These are phyloP conservation scores for Alternaria brassicicola DNA, from an alignment of 2,329 filamentous ascomycete species.

Conservation along the genomic window DNA sequence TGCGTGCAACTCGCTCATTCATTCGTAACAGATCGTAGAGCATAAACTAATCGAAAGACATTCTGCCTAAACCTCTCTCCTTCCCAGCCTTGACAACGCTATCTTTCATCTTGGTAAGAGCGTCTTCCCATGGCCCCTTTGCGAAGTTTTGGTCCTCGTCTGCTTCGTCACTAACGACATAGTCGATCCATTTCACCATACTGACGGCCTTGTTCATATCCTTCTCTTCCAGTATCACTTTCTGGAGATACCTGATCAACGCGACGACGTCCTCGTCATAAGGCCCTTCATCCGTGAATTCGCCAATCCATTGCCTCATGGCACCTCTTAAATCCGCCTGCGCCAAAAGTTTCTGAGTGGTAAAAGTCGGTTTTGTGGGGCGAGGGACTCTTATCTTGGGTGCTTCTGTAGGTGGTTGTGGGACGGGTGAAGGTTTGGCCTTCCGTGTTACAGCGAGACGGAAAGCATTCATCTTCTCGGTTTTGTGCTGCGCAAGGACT, in stretches of 20 bases:
- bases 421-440: constrained; percentile 19
- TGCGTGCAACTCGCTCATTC: background rate
- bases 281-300: constrained; percentile 75
- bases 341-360: constrained; percentile 60
- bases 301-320: constrained; percentile 75
- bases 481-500: constrained; percentile 73
- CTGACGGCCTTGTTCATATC: constrained; percentile 77
- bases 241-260: constrained; percentile 72
- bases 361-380: constrained; percentile 65
- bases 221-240: constrained; percentile 75
- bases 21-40: background rate
- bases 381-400: constrained; percentile 54
- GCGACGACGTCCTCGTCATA: constrained; percentile 78
- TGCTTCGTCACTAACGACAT: constrained; percentile 43
- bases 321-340: constrained; percentile 73
- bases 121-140: background rate
- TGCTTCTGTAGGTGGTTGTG: constrained; percentile 27
- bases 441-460: constrained; percentile 38
- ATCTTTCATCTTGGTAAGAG: constrained; percentile 1
- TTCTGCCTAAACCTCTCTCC: constrained; percentile 7
- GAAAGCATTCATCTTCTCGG: constrained; percentile 33
- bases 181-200: constrained; percentile 69
- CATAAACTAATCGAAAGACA: constrained; percentile 12
- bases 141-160: background rate
- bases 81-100: constrained; percentile 3